Conservation (phyloP, 2,329 filamentous ascomycete species). For the Aspergillus amoenus region DNA sequence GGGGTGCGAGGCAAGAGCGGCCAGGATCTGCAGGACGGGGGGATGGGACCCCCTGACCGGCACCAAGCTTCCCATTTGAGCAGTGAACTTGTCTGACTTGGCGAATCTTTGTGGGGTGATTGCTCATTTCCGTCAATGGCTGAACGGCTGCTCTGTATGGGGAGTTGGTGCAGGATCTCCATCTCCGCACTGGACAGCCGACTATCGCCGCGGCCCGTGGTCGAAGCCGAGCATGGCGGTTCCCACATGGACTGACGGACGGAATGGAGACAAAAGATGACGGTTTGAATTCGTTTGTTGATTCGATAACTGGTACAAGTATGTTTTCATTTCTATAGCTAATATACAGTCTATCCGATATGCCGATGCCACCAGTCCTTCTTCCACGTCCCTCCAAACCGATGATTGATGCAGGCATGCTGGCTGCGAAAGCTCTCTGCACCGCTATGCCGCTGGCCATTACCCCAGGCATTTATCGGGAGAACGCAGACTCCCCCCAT, state of each 20-base stretch:
- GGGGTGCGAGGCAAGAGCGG: background rate
- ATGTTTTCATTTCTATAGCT: background rate
- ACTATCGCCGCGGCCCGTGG: background rate
- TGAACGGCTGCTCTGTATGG: too few species aligned
- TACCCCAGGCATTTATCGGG: constrained; percentile 65
- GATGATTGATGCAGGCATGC: constrained; percentile 35
- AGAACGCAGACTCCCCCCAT: constrained; percentile 85
- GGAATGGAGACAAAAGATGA: too few species aligned
- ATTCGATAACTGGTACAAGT: too few species aligned
- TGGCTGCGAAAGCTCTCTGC: constrained; percentile 26
- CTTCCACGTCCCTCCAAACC: constrained; percentile 35
- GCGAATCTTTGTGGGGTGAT: too few species aligned
- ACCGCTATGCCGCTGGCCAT: constrained; percentile 36
- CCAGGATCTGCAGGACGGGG: background rate
- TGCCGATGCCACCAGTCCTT: constrained; percentile 31
- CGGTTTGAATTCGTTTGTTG: too few species aligned
- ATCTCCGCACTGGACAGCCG: background rate
- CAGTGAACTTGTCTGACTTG: background rate
- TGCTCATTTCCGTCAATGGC: too few species aligned
- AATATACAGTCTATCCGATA: constrained; percentile 21
- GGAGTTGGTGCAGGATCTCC: too few species aligned
- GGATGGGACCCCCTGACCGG: background rate
- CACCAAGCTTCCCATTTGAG: background rate
- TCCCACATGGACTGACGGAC: too few species aligned
- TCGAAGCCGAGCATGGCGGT: too few species aligned